These are phyloP conservation scores for Rhodotorula mucilaginosa DNA, from an alignment of 1,284 basidiomycete genomes.

Conservation along the genomic window DNA sequence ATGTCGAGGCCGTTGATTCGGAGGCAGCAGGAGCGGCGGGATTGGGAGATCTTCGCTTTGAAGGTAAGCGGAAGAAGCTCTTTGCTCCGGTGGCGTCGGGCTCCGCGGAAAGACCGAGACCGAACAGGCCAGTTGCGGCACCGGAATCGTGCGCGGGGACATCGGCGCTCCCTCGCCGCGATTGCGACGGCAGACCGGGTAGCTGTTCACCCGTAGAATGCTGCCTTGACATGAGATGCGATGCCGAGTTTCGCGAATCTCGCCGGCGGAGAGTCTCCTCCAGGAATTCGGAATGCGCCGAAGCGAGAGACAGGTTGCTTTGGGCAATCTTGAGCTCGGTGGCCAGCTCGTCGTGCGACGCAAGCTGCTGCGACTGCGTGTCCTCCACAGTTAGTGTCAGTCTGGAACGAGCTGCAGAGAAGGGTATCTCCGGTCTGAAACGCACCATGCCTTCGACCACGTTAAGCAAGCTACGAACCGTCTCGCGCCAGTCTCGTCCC, in stretches of 20 bases:
- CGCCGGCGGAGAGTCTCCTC: slow-evolving; percentile 43
- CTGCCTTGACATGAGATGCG: slow-evolving; percentile 1
- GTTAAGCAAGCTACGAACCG: slow-evolving; percentile 29
- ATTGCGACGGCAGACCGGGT: neutral
- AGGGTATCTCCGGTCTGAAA: no score
- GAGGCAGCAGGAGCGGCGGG: slow-evolving; percentile 1
- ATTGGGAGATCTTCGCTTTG: slow-evolving; percentile 14
- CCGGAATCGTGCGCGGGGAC: neutral
- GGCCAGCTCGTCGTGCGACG: slow-evolving; percentile 43
- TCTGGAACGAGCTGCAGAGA: neutral
- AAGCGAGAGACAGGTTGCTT: slow-evolving; percentile 43
- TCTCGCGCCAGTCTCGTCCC: slow-evolving; percentile 25
- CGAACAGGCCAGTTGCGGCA: neutral
- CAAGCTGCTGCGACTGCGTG: slow-evolving; percentile 34
- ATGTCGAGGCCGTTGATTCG: neutral
- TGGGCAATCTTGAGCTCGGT: slow-evolving; percentile 45
- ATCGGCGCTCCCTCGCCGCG: neutral
- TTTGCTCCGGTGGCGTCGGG: slow-evolving; percentile 7
- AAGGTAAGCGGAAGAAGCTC: slow-evolving; percentile 32
- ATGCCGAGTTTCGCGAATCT: slow-evolving; percentile 14
- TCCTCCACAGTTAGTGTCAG: neutral
- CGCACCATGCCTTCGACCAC: slow-evolving; percentile 41
- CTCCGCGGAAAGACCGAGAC: slow-evolving; percentile 1
- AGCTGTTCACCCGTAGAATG: neutral
- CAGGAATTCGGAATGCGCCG: slow-evolving; percentile 43